Base-by-base conservation (phyloP, 768 basidiomycete species). In the Xerocomellus dryophilus region DNA sequence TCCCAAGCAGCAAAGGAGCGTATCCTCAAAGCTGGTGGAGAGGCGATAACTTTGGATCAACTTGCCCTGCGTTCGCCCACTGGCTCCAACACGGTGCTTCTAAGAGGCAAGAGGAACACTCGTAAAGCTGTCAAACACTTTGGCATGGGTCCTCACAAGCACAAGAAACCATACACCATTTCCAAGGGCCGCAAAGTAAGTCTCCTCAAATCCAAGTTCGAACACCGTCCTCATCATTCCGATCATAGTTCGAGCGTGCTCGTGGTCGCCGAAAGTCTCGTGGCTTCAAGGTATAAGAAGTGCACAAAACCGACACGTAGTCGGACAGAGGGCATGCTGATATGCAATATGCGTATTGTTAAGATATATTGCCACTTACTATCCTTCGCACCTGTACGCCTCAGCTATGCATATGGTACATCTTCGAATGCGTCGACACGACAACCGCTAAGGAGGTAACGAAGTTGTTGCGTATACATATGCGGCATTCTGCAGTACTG, bases 221-320 rank as follows among this genome's bases (percentile, higher is more conserved):
- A 20, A 20, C 32, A 11, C 15, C 20, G 23, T 12, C 48, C 45
- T 49, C 50, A 51, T 56, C 25, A 40, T 53, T 31, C n/a, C 25
- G 17, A 50, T 53, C 40, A 43, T 57, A 87, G 86, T 96, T 97
- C 88, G 96, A 99, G 81, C 87, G 86, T 71, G 96, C 78, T 73
- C 95, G 96, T 85, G 96, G 96, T 81, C 91, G 96, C 83, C 85
- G 96, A 90, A 91, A 93, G 84, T 94, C 92, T 52, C 88, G 89
- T 76, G 93, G 91, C 65, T 95, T 94, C 91, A 95, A 94, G 81
- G 89, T 94, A 59, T 93, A 88, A 82, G 65, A 61, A 63, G 60
- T 59, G 47, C 46, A 51, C 68, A 74, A 71, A 73, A 73, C 57
- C 64, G 64, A 64, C 66, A 61, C 59, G 57, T 51, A 50, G 66